Evolutionary conservation across 148 eudicot genomes (phyloP).

Genomic region (Hydrangea macrophylla): DNA sequence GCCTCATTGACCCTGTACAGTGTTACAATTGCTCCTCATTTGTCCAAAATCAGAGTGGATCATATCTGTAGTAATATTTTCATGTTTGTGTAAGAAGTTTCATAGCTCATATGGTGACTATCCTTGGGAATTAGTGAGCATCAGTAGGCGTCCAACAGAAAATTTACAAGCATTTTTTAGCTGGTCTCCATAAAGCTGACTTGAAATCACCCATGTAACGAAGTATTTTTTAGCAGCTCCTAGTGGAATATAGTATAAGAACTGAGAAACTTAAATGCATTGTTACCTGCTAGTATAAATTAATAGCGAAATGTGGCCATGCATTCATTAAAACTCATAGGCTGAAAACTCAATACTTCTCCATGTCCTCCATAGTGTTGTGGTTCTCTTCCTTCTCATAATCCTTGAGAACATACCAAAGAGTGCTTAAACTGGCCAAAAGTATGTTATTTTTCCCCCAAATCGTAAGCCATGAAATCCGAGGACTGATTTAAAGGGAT

Average conservation of each 20-base stretch:
- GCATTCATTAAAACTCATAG: background rate
- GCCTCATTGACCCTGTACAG: background rate
- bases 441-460: too few relatives aligned
- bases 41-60: background rate
- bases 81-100: background rate
- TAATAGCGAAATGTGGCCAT: background rate
- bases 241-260: background rate
- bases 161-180: background rate
- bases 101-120: background rate
- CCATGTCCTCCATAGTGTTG: background rate
- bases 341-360: background rate
- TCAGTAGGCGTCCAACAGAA: background rate
- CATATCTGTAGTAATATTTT: background rate
- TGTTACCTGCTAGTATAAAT: background rate
- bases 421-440: too few relatives aligned
- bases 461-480: too few relatives aligned
- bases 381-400: background rate
- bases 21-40: background rate
- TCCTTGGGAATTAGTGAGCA: background rate
- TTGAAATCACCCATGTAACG: background rate
- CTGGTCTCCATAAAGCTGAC: background rate
- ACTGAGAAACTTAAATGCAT: background rate
- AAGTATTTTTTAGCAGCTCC: background rate
- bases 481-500: too few relatives aligned
- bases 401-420: background rate